A percentile compares a stretch with the other conserved stretches of the same genome.
Conservation (phyloP, 2,329 filamentous ascomycete genomes). For the Tothia fuscella region DNA sequence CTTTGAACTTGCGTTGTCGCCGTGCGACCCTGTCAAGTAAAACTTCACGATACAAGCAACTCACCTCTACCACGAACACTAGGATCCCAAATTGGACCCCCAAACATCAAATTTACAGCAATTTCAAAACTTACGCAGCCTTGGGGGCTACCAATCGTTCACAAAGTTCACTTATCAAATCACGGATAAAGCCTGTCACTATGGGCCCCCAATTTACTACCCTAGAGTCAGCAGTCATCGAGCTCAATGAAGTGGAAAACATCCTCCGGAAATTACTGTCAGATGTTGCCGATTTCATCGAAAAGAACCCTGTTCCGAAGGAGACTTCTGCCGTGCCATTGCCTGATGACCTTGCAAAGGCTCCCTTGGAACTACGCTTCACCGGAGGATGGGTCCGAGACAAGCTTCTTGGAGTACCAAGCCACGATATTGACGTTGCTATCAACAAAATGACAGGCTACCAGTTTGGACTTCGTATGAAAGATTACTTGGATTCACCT, state of each 20-base stretch:
- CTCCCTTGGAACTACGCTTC: conserved; percentile 53
- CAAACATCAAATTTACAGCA: too few relatives aligned
- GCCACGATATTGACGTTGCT: conserved; percentile 73
- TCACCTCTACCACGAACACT: too few relatives aligned
- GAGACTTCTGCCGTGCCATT: conserved; percentile 21
- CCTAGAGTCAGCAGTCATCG: conserved; percentile 23
- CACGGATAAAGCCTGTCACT: too few relatives aligned
- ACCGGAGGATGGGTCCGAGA: conserved; percentile 83
- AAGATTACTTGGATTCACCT: conserved; percentile 52
- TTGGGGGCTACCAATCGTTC: too few relatives aligned
- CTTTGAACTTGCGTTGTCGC: too few relatives aligned
- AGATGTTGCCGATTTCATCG: conserved; percentile 64
- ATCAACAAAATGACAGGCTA: conserved; percentile 79
- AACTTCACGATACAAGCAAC: too few relatives aligned
- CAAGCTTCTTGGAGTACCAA: conserved; percentile 60
- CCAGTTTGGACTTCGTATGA: conserved; percentile 57
- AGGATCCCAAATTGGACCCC: too few relatives aligned
- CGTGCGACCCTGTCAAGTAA: too few relatives aligned
- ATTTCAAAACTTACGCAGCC: too few relatives aligned
- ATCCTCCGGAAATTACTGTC: conserved; percentile 66
- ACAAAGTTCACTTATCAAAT: too few relatives aligned
- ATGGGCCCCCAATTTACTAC: too few relatives aligned
- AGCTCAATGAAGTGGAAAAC: conserved; percentile 57
- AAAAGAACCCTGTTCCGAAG: conserved; percentile 26
- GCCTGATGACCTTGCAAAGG: conserved; percentile 32